A percentile compares a stretch with the other conserved stretches of the same genome.
These are phyloP conservation scores for Penicillium chermesinum DNA, from an alignment of 495 filamentous ascomycete species.

Conservation along the genomic window DNA sequence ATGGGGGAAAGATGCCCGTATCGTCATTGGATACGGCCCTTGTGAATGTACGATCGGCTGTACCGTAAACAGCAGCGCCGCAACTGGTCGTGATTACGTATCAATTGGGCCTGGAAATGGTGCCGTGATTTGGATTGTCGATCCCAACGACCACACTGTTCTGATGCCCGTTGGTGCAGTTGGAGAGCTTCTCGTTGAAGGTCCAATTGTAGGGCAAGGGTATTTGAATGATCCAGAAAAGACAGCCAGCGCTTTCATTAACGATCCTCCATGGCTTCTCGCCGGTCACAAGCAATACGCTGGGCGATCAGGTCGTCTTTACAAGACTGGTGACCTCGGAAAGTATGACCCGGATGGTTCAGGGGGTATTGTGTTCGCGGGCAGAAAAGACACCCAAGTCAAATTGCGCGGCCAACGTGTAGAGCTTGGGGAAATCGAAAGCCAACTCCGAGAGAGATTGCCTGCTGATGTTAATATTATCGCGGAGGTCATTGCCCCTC, in stretches of 20 bases:
- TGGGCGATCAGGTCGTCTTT: constrained; percentile 38
- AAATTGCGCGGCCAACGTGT: constrained; percentile 60
- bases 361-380: constrained; percentile 49
- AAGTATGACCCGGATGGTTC: constrained; percentile 50
- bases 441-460: constrained; percentile 29
- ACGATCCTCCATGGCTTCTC: constrained; percentile 44
- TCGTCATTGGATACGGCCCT: constrained; percentile 50
- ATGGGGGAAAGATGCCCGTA: constrained; percentile 35
- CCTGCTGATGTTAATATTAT: constrained; percentile 30
- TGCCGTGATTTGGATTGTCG: constrained; percentile 43
- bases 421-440: constrained; percentile 53
- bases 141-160: constrained; percentile 39
- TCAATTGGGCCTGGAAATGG: constrained; percentile 37
- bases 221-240: constrained; percentile 47
- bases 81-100: constrained; percentile 35
- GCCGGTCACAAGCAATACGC: constrained; percentile 30
- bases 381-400: constrained; percentile 58
- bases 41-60: constrained; percentile 46
- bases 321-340: constrained; percentile 51
- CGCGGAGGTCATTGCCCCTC: constrained; percentile 36
- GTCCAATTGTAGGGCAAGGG: constrained; percentile 46
- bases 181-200: constrained; percentile 53
- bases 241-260: constrained; percentile 43
- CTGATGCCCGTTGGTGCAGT: constrained; percentile 47
- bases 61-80: constrained; percentile 40